Evolutionary conservation across 495 filamentous ascomycete genomes (phyloP).

Genomic region (Trichoderma orchidacearum): DNA sequence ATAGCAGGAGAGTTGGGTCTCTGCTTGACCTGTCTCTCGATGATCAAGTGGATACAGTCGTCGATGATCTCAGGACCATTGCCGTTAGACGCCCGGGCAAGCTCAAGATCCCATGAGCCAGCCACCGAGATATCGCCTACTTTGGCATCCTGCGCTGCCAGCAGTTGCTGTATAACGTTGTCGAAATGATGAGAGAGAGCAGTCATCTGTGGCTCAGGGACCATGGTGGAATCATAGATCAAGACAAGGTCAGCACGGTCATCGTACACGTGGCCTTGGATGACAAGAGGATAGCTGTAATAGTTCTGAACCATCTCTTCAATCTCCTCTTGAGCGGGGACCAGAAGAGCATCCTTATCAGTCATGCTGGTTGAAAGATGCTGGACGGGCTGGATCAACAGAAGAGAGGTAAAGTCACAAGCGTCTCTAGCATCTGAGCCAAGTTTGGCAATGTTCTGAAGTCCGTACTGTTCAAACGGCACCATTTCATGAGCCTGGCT

Average conservation of each 20-base stretch:
- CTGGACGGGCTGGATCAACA: not conserved
- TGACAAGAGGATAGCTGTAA: not conserved
- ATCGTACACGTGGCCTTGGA: not conserved
- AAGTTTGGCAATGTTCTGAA: not conserved
- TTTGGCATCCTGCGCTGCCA: not conserved
- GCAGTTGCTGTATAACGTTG: not conserved
- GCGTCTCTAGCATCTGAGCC: not conserved
- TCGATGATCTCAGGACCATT: not conserved
- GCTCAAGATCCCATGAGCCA: not conserved
- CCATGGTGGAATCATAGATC: not conserved
- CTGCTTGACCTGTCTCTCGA: not conserved
- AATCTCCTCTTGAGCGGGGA: not conserved
- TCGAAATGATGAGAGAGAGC: not conserved
- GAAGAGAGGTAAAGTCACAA: not conserved
- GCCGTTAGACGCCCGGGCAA: not conserved
- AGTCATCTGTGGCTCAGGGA: not conserved
- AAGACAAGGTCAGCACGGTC: not conserved
- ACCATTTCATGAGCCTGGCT: slow-evolving; percentile 1
- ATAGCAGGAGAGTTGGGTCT: not conserved
- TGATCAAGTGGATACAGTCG: not conserved
- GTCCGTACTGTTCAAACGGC: not conserved
- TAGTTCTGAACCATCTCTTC: not conserved
- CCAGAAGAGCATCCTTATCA: not conserved
- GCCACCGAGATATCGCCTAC: not conserved
- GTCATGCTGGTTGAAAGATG: not conserved